These are phyloP conservation scores for Gynostemma pentaphyllum DNA, from an alignment of 306 rosid species.

Conservation along the genomic window DNA sequence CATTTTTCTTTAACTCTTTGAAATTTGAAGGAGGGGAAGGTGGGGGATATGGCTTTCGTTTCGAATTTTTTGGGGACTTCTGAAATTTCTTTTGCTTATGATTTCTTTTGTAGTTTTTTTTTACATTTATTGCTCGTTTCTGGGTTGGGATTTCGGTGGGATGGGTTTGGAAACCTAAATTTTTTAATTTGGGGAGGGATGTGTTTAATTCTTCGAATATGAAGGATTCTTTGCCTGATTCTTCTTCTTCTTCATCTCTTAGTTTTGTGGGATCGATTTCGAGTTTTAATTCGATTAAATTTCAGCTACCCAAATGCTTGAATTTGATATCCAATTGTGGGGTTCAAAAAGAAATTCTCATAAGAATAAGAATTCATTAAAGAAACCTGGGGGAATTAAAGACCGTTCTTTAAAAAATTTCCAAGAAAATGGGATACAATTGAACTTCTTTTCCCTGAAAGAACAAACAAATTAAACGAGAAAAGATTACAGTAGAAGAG, in stretches of 20 bases:
- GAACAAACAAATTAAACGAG: background rate
- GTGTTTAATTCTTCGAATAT: conserved; percentile 17
- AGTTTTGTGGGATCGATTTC: conserved; percentile 16
- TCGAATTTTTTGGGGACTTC: conserved; percentile 32
- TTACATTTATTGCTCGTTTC: conserved; percentile 37
- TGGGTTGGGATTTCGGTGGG: conserved; percentile 74
- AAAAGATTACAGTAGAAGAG: conserved; percentile 3
- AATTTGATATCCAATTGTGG: conserved; percentile 19
- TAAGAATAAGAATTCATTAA: too few species aligned
- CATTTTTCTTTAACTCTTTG: background rate
- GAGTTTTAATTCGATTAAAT: conserved; percentile 26
- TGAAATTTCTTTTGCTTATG: conserved; percentile 18
- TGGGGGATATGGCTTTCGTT: conserved; percentile 41
- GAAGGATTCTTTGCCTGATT: too few species aligned
- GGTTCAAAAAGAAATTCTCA: conserved; percentile 4
- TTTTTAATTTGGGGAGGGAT: conserved; percentile 45
- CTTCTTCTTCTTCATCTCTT: conserved; percentile 1
- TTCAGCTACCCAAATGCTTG: conserved; percentile 24
- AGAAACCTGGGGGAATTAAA: too few species aligned
- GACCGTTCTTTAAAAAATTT: background rate
- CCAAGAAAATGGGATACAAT: background rate
- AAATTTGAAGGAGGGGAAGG: background rate
- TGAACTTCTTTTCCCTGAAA: background rate
- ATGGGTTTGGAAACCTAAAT: conserved; percentile 80
- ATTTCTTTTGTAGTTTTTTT: conserved; percentile 28